phyloP scores from a whole-genome alignment of 768 basidiomycete genomes.

The Pulveroboletus sp. region DNA sequence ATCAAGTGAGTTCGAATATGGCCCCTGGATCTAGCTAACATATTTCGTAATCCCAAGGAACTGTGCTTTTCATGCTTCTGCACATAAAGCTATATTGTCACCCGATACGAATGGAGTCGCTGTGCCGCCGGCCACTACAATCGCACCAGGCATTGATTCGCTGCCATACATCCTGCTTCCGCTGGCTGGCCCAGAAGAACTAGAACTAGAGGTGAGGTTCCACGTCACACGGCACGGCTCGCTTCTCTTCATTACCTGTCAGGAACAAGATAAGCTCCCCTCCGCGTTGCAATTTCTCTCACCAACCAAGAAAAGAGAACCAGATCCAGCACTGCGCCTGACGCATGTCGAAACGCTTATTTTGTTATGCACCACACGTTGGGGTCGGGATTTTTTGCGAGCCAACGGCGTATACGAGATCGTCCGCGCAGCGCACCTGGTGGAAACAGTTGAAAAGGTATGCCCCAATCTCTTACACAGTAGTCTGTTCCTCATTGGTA shows the following conservation, averaged over 20 bases:
- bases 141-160: slow-evolving; percentile 76
- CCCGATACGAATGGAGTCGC: slow-evolving; percentile 55
- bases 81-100: slow-evolving; percentile 68
- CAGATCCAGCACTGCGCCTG: slow-evolving; percentile 69
- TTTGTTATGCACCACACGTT: slow-evolving; percentile 82
- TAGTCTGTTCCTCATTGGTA: background rate
- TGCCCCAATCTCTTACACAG: slow-evolving; percentile 15
- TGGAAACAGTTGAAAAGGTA: slow-evolving; percentile 77
- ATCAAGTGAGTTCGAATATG: slow-evolving; percentile 61
- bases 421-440: slow-evolving; percentile 69
- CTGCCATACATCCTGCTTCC: slow-evolving; percentile 85
- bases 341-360: slow-evolving; percentile 89
- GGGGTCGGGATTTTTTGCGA: slow-evolving; percentile 81
- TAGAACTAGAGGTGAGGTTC: slow-evolving; percentile 73
- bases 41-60: slow-evolving; percentile 48
- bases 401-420: slow-evolving; percentile 84
- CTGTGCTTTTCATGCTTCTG: slow-evolving; percentile 65
- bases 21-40: slow-evolving; percentile 11
- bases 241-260: slow-evolving; percentile 1
- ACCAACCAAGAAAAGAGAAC: slow-evolving; percentile 77
- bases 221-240: background rate
- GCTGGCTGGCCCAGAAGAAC: slow-evolving; percentile 92
- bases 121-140: slow-evolving; percentile 52
- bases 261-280: slow-evolving; percentile 89
- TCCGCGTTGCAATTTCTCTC: slow-evolving; percentile 85